Conservation (phyloP, 768 basidiomycete species). For the Hericium erinaceus region DNA sequence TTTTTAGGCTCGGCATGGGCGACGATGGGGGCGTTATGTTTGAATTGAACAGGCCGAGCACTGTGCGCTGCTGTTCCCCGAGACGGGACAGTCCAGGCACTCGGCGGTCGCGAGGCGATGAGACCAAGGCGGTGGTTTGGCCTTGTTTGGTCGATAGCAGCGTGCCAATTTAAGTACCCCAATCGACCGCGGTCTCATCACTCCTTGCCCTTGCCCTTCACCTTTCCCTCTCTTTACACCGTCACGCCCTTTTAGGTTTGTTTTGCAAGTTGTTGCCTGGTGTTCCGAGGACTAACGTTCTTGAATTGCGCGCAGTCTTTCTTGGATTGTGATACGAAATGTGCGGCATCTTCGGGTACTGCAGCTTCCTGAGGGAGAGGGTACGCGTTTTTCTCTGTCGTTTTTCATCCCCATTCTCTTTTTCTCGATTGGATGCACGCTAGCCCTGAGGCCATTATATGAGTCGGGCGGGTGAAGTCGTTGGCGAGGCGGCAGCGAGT, state of each 20-base stretch:
- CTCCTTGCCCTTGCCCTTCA: too few species aligned
- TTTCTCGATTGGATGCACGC: background rate
- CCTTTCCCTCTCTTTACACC: background rate
- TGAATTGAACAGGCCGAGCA: too few species aligned
- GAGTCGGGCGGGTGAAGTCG: too few species aligned
- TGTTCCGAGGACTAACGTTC: background rate
- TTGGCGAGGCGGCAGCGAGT: too few species aligned
- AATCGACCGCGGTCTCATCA: background rate
- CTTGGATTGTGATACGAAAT: slow-evolving; percentile 26
- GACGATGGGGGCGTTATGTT: too few species aligned
- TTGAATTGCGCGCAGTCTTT: background rate
- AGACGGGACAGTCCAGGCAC: background rate
- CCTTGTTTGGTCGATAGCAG: background rate
- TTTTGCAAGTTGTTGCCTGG: too few species aligned
- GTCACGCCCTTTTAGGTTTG: background rate
- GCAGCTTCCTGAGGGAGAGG: slow-evolving; percentile 92
- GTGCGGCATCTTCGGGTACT: slow-evolving; percentile 97
- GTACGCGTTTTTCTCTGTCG: slow-evolving; percentile 30
- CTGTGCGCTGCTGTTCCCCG: background rate
- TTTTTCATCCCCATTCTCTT: background rate
- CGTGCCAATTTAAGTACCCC: background rate
- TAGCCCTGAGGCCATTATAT: too few species aligned
- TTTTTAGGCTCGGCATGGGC: too few species aligned
- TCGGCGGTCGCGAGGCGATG: background rate
- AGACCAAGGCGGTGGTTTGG: background rate